These are phyloP conservation scores for Leonotis leonurus DNA, from an alignment of 257 asterid genomes.

Conservation along the genomic window DNA sequence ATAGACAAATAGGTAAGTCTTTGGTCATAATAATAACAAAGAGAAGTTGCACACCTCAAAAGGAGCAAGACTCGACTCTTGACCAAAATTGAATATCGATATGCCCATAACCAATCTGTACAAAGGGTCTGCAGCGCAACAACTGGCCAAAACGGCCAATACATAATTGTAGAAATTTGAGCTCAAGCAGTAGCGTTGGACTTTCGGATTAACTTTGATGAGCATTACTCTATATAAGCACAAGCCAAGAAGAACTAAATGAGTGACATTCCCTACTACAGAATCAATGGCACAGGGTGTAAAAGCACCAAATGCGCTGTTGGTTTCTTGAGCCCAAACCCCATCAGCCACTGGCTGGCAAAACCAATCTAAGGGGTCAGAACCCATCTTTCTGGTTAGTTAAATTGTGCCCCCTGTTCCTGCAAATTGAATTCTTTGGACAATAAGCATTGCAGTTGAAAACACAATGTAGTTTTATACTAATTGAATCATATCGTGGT, in stretches of 20 bases:
- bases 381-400: constrained; percentile 39
- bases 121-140: constrained; percentile 62
- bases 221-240: constrained; percentile 59
- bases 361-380: constrained; percentile 54
- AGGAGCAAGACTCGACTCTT: constrained; percentile 53
- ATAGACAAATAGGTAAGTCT: neutral
- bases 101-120: constrained; percentile 55
- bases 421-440: neutral
- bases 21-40: neutral
- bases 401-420: constrained; percentile 8
- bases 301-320: constrained; percentile 62
- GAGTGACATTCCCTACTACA: constrained; percentile 51
- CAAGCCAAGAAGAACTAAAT: constrained; percentile 48
- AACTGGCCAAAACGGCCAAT: constrained; percentile 44
- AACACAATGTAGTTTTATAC: neutral
- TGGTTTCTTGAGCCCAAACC: constrained; percentile 52
- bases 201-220: constrained; percentile 29
- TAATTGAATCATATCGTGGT: neutral
- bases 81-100: constrained; percentile 54
- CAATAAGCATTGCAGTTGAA: neutral
- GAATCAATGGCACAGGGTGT: constrained; percentile 75
- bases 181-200: constrained; percentile 45
- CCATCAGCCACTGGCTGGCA: constrained; percentile 68
- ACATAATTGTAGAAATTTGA: constrained; percentile 51
- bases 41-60: constrained; percentile 52